phyloP scores from a whole-genome alignment of 2,329 filamentous ascomycete genomes.

The Monosporascus sp. region DNA sequence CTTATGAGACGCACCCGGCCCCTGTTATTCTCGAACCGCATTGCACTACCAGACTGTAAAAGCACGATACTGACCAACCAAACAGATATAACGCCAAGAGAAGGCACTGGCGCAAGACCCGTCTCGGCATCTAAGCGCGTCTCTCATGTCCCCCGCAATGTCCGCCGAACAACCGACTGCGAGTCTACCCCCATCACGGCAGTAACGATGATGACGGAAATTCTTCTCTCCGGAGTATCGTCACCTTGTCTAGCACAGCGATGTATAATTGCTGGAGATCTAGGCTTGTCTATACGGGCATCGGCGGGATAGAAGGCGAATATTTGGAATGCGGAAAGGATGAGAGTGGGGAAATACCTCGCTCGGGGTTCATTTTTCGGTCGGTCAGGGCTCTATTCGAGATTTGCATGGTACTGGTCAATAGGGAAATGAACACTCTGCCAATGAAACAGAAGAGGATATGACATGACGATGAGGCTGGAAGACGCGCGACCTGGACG shows the following conservation, averaged over 20 bases:
- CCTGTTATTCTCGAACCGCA: no score
- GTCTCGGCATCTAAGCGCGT: conserved; percentile 89
- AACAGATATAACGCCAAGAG: conserved; percentile 99
- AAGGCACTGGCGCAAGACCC: conserved; percentile 99
- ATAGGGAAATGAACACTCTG: conserved; percentile 28
- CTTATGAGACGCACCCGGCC: no score
- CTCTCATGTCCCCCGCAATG: conserved; percentile 31
- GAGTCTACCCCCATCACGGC: not conserved
- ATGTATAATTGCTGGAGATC: not conserved
- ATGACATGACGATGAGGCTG: not conserved
- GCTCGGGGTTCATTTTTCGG: conserved; percentile 3
- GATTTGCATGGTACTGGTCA: conserved; percentile 36
- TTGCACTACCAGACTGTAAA: not conserved
- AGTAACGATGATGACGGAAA: not conserved
- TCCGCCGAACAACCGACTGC: not conserved
- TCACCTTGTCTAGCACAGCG: not conserved
- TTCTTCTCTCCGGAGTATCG: not conserved
- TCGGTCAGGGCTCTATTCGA: conserved; percentile 14
- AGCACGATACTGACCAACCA: conserved; percentile 10
- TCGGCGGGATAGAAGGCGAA: not conserved
- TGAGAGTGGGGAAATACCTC: not conserved
- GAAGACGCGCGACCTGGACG: not conserved
- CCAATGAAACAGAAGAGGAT: conserved; percentile 22
- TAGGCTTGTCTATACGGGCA: not conserved
- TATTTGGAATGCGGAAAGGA: conserved; percentile 6